Conservation (phyloP, 306 rosid genomes). For the Corylus heterophylla region DNA sequence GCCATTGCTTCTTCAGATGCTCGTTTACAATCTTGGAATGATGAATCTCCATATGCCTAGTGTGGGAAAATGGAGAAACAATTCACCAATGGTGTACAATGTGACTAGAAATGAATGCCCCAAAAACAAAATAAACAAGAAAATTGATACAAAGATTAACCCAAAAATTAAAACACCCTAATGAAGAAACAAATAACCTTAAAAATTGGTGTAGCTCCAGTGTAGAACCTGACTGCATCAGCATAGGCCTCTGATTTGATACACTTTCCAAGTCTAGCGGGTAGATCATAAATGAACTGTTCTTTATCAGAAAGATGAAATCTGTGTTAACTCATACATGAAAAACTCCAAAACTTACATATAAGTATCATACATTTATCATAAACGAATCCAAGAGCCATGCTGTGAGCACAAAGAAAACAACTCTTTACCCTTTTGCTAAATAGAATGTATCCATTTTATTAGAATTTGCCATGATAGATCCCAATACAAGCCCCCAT, state of each 20-base stretch:
- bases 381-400: background rate
- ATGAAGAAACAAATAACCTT: constrained; percentile 50
- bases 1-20: constrained; percentile 93
- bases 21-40: constrained; percentile 83
- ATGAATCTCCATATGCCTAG: constrained; percentile 89
- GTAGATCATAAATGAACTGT: constrained; percentile 95
- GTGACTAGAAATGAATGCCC: background rate
- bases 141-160: constrained; percentile 23
- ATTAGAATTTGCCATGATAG: background rate
- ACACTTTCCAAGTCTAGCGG: constrained; percentile 86
- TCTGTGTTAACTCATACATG: constrained; percentile 23
- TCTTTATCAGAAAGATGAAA: constrained; percentile 36
- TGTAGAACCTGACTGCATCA: constrained; percentile 86
- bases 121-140: constrained; percentile 14
- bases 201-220: constrained; percentile 92
- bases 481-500: background rate
- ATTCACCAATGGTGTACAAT: constrained; percentile 12
- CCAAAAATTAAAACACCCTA: constrained; percentile 17
- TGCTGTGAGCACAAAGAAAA: background rate
- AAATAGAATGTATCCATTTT: background rate
- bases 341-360: constrained; percentile 3
- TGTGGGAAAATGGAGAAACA: constrained; percentile 25
- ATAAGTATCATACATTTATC: background rate
- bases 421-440: background rate
- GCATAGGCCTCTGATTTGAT: constrained; percentile 86